Conservation (phyloP, 768 basidiomycete species). For the Pleurotus tuoliensis region DNA sequence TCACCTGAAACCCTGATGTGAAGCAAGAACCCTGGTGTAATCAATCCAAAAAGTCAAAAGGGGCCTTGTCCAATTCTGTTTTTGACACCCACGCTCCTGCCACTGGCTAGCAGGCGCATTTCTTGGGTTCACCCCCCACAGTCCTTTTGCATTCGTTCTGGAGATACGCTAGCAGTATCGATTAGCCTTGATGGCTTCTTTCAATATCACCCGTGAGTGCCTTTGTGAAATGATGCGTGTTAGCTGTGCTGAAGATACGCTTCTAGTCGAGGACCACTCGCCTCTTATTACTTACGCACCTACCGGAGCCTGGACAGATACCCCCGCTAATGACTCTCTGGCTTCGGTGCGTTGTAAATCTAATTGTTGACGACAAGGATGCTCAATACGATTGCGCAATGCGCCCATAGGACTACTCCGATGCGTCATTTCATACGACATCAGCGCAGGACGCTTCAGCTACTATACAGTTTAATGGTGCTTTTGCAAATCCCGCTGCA, state of each 20-base stretch:
- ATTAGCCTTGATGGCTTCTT: slow-evolving; percentile 45
- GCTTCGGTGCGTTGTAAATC: slow-evolving; percentile 27
- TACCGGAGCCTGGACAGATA: slow-evolving; percentile 45
- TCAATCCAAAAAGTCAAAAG: slow-evolving; percentile 6
- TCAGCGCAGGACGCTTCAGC: slow-evolving; percentile 43
- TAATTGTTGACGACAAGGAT: not conserved
- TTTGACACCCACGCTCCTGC: slow-evolving; percentile 4
- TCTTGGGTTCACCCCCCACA: slow-evolving; percentile 5
- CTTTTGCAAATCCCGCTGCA: slow-evolving; percentile 3
- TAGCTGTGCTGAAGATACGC: not conserved
- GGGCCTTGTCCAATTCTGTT: not conserved
- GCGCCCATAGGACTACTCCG: slow-evolving; percentile 36
- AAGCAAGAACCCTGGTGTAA: not conserved
- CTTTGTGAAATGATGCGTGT: not conserved
- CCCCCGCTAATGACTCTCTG: slow-evolving; percentile 34
- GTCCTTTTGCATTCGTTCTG: slow-evolving; percentile 14
- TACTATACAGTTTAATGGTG: slow-evolving; percentile 48
- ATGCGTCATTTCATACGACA: slow-evolving; percentile 40
- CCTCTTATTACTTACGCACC: slow-evolving; percentile 51
- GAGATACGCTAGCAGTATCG: slow-evolving; percentile 13
- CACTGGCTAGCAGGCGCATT: slow-evolving; percentile 6
- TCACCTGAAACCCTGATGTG: slow-evolving; percentile 1
- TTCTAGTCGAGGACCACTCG: slow-evolving; percentile 54
- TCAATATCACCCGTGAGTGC: slow-evolving; percentile 36
- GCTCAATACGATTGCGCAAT: not conserved